Evolutionary conservation across 73 alveolate species (phyloP), one percentile per base, ranked within the genome.

Genomic region (Urostyla sp.): DNA sequence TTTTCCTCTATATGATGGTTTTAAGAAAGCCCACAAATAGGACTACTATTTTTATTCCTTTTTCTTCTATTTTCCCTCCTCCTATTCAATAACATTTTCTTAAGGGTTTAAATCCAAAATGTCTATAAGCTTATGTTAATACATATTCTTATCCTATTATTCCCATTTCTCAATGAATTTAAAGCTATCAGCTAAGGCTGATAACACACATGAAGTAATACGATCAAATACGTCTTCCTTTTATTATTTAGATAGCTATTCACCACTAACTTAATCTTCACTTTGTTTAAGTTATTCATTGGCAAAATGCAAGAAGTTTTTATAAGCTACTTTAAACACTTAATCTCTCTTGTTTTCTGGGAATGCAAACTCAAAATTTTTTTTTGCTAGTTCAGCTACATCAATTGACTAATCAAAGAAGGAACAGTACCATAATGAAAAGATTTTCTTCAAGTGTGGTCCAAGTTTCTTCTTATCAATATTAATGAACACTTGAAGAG

Each of bases 341-440:
- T 61, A 16, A 0, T 37, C 89, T 28, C 75, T 67, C 59, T 61
- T 55, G 46, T 72, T 51, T 36, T 63, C 90, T 13, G 84, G 84
- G 75, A 81, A 81, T 0, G 88, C 88, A 2, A 7, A 0, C 54
- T 75, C 72, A 50, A 84, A 84, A 37, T 75, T 84, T 38, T 44
- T 44, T 23, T 69, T 56, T 1, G 92, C 83, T 1, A 58, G n/a
- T n/a, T 16, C 35, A 26, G 88, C 75, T 1, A 84, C 79, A 36
- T 75, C 92, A 4, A 36, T 57, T 0, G 85, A 51, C 16, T 40
- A 50, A 50, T 84, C 92, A 63, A 74, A 84, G 85, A 84, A 84
- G 15, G 92, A 84, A 69, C 85, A 73, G 60, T 54, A 60, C 92
- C 92, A 84, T 36, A 72, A 77, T 0, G 92, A 54, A 38, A 84